Evolutionary conservation across 1,284 basidiomycete genomes (phyloP).

Genomic region (Marasmius oreades): DNA sequence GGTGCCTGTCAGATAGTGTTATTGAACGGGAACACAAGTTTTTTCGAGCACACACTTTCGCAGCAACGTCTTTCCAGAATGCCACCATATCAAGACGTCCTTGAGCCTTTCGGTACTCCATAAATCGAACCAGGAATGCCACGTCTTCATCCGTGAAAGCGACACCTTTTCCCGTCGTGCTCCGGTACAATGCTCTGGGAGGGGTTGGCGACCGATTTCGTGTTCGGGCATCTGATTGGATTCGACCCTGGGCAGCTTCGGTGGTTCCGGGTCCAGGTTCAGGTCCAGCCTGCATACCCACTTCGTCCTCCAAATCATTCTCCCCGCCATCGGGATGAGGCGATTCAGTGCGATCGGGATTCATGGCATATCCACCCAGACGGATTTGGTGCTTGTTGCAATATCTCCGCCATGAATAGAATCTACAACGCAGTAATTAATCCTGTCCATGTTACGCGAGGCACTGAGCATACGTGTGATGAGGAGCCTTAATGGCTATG

Average conservation of each 20-base stretch:
- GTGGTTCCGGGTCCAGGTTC: conserved; percentile 44
- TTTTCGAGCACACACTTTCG: conserved; percentile 44
- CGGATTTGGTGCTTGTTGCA: conserved; percentile 86
- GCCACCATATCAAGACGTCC: conserved; percentile 74
- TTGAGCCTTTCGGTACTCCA: conserved; percentile 70
- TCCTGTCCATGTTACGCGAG: conserved; percentile 10
- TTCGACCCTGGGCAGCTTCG: conserved; percentile 40
- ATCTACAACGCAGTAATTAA: conserved; percentile 38
- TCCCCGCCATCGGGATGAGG: conserved; percentile 37
- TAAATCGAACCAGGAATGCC: conserved; percentile 65
- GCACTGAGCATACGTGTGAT: neutral
- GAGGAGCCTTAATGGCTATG: conserved; percentile 67
- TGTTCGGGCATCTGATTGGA: conserved; percentile 32
- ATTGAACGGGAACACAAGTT: neutral
- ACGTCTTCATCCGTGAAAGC: conserved; percentile 81
- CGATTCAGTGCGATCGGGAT: conserved; percentile 42
- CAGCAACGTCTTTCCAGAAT: conserved; percentile 82
- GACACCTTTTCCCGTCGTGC: conserved; percentile 82
- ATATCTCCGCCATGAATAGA: conserved; percentile 83
- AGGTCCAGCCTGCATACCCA: conserved; percentile 29
- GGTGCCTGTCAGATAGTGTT: conserved; percentile 53
- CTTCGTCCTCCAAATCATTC: conserved; percentile 34
- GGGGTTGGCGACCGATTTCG: conserved; percentile 73
- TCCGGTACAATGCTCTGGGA: conserved; percentile 69
- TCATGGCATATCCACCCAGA: conserved; percentile 77